These are phyloP conservation scores for Phanerochaete sordida DNA, from an alignment of 768 basidiomycete species.

Conservation along the genomic window DNA sequence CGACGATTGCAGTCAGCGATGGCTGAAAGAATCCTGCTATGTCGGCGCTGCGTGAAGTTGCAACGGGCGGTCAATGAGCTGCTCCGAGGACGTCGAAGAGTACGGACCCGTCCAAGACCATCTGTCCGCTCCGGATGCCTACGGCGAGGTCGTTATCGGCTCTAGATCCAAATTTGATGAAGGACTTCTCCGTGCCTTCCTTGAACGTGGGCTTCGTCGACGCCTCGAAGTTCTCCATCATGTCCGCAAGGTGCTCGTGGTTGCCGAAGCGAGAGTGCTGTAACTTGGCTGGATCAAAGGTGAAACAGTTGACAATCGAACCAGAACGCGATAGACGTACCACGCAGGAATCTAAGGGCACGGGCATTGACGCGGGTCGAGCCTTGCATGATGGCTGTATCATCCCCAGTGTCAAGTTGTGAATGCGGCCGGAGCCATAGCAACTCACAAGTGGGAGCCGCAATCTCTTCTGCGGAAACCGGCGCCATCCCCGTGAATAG, in stretches of 20 bases:
- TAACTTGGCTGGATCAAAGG: not conserved
- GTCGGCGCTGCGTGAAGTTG: constrained; percentile 31
- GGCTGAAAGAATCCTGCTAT: constrained; percentile 42
- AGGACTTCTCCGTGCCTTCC: constrained; percentile 33
- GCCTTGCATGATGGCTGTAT: constrained; percentile 37
- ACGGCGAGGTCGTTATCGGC: constrained; percentile 34
- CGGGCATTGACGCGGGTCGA: constrained; percentile 37
- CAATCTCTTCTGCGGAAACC: constrained; percentile 32
- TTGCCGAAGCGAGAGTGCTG: not conserved
- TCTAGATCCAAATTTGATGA: constrained; percentile 39
- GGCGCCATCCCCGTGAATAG: not conserved
- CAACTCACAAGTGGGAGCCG: constrained; percentile 30
- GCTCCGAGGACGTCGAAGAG: no score
- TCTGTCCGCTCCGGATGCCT: constrained; percentile 36
- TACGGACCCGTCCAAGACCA: constrained; percentile 32
- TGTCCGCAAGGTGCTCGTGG: constrained; percentile 29
- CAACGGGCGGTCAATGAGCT: no score
- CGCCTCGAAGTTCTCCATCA: constrained; percentile 36
- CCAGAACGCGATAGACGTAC: constrained; percentile 14
- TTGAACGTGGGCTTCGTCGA: constrained; percentile 43
- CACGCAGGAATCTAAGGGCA: constrained; percentile 28
- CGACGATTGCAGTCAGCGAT: constrained; percentile 32
- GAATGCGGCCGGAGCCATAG: not conserved
- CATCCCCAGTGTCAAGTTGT: not conserved
- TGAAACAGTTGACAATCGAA: not conserved